phyloP scores from a whole-genome alignment of 169 alveolate genomes.

The Plasmodium gonderi region DNA sequence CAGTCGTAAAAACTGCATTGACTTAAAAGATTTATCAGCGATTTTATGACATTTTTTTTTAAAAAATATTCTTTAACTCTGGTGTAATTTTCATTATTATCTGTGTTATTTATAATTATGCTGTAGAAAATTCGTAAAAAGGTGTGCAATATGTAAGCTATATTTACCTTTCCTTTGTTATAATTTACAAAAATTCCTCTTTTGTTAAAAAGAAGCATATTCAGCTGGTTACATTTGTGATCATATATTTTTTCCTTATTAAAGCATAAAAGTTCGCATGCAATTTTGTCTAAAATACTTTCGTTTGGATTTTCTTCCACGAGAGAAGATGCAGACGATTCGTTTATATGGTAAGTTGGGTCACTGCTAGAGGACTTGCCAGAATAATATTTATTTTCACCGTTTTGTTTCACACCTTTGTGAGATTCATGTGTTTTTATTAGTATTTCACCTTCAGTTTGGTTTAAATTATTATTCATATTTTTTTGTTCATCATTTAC shows the following conservation, averaged over 20 bases:
- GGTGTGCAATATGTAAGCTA: conserved; percentile 38
- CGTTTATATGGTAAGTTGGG: not conserved
- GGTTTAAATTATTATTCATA: not conserved
- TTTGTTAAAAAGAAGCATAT: conserved; percentile 42
- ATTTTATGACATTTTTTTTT: conserved; percentile 25
- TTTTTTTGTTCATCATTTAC: not conserved
- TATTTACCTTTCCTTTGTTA: conserved; percentile 54
- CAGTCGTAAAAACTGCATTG: conserved; percentile 73
- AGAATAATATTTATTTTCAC: not conserved
- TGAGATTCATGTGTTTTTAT: not conserved
- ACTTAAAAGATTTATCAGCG: conserved; percentile 19
- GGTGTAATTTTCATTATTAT: conserved; percentile 30
- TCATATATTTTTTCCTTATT: conserved; percentile 48
- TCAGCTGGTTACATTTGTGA: not conserved
- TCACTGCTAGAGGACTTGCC: not conserved
- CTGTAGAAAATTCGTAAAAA: conserved; percentile 43
- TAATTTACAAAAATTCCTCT: conserved; percentile 59
- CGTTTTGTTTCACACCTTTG: not conserved
- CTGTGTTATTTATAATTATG: conserved; percentile 31
- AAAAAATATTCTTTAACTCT: conserved; percentile 37
- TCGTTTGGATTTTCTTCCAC: conserved; percentile 22
- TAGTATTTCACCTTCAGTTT: not conserved
- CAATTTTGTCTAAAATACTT: conserved; percentile 25
- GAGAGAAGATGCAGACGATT: conserved; percentile 3
- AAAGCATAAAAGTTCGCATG: conserved; percentile 33